Percentiles rank a stretch among this genome's conserved stretches.
These are phyloP conservation scores for Eimeria maxima DNA, from an alignment of 169 alveolate genomes.

Conservation along the genomic window DNA sequence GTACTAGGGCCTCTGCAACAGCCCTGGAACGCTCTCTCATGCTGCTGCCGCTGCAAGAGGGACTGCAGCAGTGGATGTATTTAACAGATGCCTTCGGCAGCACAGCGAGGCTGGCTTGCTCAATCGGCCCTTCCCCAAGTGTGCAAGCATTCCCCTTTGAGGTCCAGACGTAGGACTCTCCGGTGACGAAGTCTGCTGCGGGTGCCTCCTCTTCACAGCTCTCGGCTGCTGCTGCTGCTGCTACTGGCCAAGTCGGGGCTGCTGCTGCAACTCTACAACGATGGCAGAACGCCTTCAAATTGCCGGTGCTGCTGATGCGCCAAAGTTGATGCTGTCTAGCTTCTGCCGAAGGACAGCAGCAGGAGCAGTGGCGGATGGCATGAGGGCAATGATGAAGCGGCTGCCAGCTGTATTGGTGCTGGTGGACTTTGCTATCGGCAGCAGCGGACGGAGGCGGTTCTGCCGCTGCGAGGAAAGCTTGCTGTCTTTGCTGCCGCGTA, in stretches of 20 bases:
- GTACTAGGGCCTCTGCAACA: conserved; percentile 62
- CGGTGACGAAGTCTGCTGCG: conserved; percentile 37
- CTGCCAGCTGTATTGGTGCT: conserved; percentile 35
- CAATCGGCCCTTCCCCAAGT: background rate
- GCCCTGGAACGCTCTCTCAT: conserved; percentile 16
- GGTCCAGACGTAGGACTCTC: conserved; percentile 65
- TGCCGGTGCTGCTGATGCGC: conserved; percentile 35
- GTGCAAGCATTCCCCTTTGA: background rate
- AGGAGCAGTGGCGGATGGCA: background rate
- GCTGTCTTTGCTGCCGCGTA: conserved; percentile 47
- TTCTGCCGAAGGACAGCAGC: background rate
- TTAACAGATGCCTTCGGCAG: conserved; percentile 36
- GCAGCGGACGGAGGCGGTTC: background rate
- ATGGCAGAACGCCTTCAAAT: conserved; percentile 28
- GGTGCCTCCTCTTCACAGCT: conserved; percentile 2
- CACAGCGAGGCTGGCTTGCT: conserved; percentile 17
- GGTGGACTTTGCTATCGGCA: background rate
- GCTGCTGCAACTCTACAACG: conserved; percentile 61
- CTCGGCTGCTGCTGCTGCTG: conserved; percentile 56
- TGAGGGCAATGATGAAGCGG: conserved; percentile 14
- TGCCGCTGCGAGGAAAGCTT: conserved; percentile 28
- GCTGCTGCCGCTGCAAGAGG: conserved; percentile 43
- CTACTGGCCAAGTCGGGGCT: conserved; percentile 52
- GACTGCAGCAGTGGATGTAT: background rate
- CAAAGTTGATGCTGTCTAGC: background rate